Evolutionary conservation across 2,329 filamentous ascomycete species (phyloP), one percentile per base, ranked within the genome.

Genomic region (Aspergillus pseudoglaucus): DNA sequence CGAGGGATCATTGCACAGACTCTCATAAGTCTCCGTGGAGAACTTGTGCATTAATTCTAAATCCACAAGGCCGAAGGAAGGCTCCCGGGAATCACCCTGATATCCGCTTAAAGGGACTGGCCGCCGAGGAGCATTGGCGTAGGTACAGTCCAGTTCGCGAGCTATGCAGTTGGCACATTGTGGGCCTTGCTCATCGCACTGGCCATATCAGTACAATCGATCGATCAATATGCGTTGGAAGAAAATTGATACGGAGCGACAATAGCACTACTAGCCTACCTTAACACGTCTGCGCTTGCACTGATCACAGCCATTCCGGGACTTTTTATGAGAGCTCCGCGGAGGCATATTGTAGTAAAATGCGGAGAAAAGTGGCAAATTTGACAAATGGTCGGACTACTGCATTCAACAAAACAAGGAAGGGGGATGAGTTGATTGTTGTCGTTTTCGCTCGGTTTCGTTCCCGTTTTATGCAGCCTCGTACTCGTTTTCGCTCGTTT

Each of bases 11-110:
- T 60, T 65, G 44, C 58, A 65, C 12, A 75, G 65, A 30, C 68
- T 70, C 17, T 64, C 63, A 53, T 69, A 78, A 0, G 74, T 77
- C 15, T 64, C 66, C 0, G 70, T 75, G 1, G 74, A 70, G 67
- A 73, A 79, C 22, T 72, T 71, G 53, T 78, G 75, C 72, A 79
- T 76, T 40, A 79, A 56, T 49, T 77, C 75, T 6, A 79, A 64
- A 48, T 77, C 75, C 4, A 61, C 60, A 10, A 66, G 53, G 12
- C 54, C 53, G 22, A 59, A 57, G 30, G 23, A 23, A 17, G 30
- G n/a, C 35, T 43, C 15, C 44, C 35, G 22, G n/a, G 3, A 3
- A 6, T 23, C 18, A 22, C 6, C 22, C 22, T 22, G 22, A 22
- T 22, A 22, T 22, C 22, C 22, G 22, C 22, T 22, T 50, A 45